phyloP scores from a whole-genome alignment of 495 filamentous ascomycete genomes.

The Acidomyces sp. region DNA sequence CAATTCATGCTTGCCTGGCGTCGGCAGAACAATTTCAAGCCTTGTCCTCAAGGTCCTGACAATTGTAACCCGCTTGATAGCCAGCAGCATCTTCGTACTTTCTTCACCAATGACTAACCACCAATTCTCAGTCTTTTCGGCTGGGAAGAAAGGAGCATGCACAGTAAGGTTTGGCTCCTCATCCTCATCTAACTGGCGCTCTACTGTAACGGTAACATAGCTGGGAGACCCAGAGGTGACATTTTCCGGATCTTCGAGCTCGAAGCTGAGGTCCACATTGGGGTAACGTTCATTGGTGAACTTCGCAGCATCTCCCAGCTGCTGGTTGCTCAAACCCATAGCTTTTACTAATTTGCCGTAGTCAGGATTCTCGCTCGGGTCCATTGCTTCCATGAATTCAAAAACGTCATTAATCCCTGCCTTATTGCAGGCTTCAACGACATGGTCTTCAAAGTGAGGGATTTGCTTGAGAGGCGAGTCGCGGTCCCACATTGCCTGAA shows the following conservation, averaged over 20 bases:
- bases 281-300: slow-evolving; percentile 98
- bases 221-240: slow-evolving; percentile 68
- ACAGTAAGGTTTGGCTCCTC: slow-evolving; percentile 71
- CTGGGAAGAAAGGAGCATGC: slow-evolving; percentile 91
- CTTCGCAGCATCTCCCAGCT: slow-evolving; percentile 73
- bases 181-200: slow-evolving; percentile 62
- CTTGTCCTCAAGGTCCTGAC: slow-evolving; percentile 60
- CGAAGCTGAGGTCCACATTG: slow-evolving; percentile 77
- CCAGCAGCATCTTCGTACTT: slow-evolving; percentile 69
- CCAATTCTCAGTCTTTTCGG: slow-evolving; percentile 94
- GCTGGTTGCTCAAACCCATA: slow-evolving; percentile 64
- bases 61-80: slow-evolving; percentile 89
- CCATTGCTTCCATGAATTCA: slow-evolving; percentile 98
- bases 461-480: slow-evolving; percentile 97
- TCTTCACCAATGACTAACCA: slow-evolving; percentile 87
- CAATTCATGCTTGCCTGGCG: slow-evolving; percentile 71
- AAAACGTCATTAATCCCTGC: slow-evolving; percentile 80
- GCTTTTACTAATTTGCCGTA: slow-evolving; percentile 61
- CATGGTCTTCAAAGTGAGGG: slow-evolving; percentile 77
- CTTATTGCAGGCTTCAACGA: slow-evolving; percentile 70
- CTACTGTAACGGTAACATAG: slow-evolving; percentile 74
- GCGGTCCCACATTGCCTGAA: slow-evolving; percentile 98
- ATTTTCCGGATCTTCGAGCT: slow-evolving; percentile 66
- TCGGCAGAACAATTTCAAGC: slow-evolving; percentile 79
- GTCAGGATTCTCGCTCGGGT: slow-evolving; percentile 73